Conservation (phyloP, 805 yeast species). For the Candida sanyiensis region DNA sequence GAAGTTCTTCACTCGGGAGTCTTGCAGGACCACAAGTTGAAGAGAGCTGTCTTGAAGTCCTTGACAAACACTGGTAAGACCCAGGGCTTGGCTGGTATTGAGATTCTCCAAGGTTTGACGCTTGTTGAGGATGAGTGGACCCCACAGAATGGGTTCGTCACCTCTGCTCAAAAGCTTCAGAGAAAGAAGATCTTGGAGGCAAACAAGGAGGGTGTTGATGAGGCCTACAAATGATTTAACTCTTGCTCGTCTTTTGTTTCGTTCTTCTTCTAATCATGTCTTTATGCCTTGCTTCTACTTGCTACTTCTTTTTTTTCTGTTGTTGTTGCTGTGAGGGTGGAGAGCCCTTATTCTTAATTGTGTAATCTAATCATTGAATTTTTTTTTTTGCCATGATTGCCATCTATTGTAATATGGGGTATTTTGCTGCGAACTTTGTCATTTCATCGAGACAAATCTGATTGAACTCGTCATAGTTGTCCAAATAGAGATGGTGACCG, state of each 20-base stretch:
- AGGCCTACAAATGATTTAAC: slow-evolving; percentile 39
- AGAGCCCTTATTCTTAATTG: background rate
- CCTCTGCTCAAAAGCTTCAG: slow-evolving; percentile 94
- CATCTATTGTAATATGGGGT: no score
- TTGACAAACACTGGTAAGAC: slow-evolving; percentile 69
- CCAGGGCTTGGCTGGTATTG: slow-evolving; percentile 82
- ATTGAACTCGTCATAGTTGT: slow-evolving; percentile 54
- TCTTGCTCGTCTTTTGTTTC: background rate
- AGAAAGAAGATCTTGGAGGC: slow-evolving; percentile 79
- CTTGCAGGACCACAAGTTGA: slow-evolving; percentile 52
- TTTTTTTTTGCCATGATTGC: no score
- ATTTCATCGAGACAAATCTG: slow-evolving; percentile 45
- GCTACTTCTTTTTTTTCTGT: background rate
- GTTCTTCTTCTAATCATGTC: background rate
- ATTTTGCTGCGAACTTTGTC: slow-evolving; percentile 32
- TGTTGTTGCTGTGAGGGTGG: background rate
- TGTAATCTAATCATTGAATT: background rate
- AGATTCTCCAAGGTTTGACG: slow-evolving; percentile 72
- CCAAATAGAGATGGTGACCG: slow-evolving; percentile 80
- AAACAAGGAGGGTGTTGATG: slow-evolving; percentile 62
- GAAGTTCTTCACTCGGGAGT: slow-evolving; percentile 38
- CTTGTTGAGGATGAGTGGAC: slow-evolving; percentile 93
- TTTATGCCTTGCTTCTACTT: background rate
- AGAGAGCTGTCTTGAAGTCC: slow-evolving; percentile 47
- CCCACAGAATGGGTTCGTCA: slow-evolving; percentile 89